Evolutionary conservation across 768 basidiomycete genomes (phyloP).

Genomic region (Nidula microcarpa): DNA sequence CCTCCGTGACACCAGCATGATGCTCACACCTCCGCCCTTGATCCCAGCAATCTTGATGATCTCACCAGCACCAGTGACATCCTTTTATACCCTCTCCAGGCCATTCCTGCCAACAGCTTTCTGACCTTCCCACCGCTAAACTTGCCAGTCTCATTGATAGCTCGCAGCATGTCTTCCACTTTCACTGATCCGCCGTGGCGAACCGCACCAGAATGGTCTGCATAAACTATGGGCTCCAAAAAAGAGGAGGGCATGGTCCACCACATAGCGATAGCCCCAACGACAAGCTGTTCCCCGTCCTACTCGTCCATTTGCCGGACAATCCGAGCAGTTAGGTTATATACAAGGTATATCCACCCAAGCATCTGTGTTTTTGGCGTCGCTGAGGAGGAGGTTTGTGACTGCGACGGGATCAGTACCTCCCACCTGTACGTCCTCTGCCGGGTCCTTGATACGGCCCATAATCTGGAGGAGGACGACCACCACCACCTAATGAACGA

Average conservation of each 20-base stretch:
- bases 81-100: conserved; percentile 38
- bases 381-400: background rate
- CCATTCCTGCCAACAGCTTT: conserved; percentile 37
- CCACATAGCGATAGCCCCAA: background rate
- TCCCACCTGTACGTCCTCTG: conserved; percentile 17
- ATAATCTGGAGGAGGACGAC: conserved; percentile 82
- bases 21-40: conserved; percentile 42
- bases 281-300: background rate
- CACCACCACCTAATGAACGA: conserved; percentile 37
- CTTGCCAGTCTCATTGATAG: conserved; percentile 36
- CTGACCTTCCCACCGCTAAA: conserved; percentile 50
- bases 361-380: no score
- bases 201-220: conserved; percentile 31
- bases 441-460: conserved; percentile 80
- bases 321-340: background rate
- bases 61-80: conserved; percentile 42
- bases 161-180: conserved; percentile 34
- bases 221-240: background rate
- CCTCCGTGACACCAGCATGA: conserved; percentile 41
- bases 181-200: conserved; percentile 71
- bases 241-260: background rate
- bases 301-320: background rate
- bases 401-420: conserved; percentile 5
- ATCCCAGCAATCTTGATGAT: conserved; percentile 48
- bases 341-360: no score